Evolutionary conservation across 805 yeast genomes (phyloP), one percentile per base, ranked within the genome.

Genomic region (Priceomyces haplophilus): DNA sequence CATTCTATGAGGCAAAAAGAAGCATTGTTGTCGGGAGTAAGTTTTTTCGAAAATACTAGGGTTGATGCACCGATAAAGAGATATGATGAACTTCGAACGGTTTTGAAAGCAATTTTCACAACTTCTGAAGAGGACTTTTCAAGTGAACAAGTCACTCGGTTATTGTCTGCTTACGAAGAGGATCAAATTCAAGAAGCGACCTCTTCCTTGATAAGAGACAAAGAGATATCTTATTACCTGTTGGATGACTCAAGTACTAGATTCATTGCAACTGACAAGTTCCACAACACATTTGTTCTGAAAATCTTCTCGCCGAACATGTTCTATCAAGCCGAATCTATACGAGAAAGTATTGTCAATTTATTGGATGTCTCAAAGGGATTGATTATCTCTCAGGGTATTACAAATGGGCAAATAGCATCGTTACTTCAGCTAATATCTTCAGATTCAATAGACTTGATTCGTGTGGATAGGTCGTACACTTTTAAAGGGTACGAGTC

Each of bases 1-100:
- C 71, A 76, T 21, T 83, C 95, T 1, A 80, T 86, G 83, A 66
- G 83, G 41, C 88, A 83, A 52, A 77, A 85, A 41, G 90, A 86
- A 51, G 75, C 75, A 8, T 63, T 71, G 20, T 60, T 82, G 38
- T 61, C 78, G 0, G 67, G 66, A 29, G 62, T 67, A 1, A 62
- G 75, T 0, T 83, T 78, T 54, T 63, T 73, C 19, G 64, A 56
- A 37, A 56, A 69, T 7, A 50, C 53, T 11, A 47, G 44, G 3
- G 18, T 18, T n/a, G 42, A 30, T 11, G 45, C 48, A 13, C 41
- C 40, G 17, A 29, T 19, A 3, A 51, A 47, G 12, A 50, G 48
- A 8, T 42, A 51, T 32, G 73, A 75, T 39, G 59, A 63, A 15
- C 56, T 77, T 1, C 63, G 71, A 45, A 61, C 75, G 1, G 62